Percentiles rank a stretch among this genome's conserved stretches.
phyloP scores from a whole-genome alignment of 2,329 filamentous ascomycete genomes.

The Akanthomyces muscarius region DNA sequence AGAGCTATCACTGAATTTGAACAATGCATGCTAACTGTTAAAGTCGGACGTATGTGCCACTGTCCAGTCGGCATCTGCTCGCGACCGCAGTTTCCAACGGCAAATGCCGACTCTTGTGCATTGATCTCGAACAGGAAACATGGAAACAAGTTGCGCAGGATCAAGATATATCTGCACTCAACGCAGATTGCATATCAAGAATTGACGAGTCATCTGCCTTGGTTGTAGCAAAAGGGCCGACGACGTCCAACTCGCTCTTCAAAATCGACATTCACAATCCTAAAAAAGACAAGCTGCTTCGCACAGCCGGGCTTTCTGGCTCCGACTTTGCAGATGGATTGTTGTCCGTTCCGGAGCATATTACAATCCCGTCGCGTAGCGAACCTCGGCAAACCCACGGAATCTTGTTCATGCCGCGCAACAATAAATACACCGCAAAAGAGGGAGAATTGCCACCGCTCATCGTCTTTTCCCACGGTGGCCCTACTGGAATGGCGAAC shows the following conservation, averaged over 20 bases:
- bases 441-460: constrained; percentile 41
- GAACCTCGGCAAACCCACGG: constrained; percentile 37
- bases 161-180: constrained; percentile 30
- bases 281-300: constrained; percentile 27
- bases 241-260: constrained; percentile 33
- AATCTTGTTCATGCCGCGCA: constrained; percentile 47
- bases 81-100: constrained; percentile 33
- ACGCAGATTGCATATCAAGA: constrained; percentile 32
- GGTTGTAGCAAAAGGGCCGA: constrained; percentile 34
- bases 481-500: constrained; percentile 42
- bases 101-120: constrained; percentile 32
- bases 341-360: constrained; percentile 36
- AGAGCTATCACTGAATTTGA: too few relatives aligned
- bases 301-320: constrained; percentile 30
- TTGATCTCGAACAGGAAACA: constrained; percentile 33
- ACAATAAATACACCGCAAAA: constrained; percentile 38
- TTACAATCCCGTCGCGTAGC: constrained; percentile 28
- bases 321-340: constrained; percentile 27
- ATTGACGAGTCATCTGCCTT: constrained; percentile 34
- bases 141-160: constrained; percentile 31
- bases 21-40: constrained; percentile 3
- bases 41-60: constrained; percentile 38
- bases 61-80: constrained; percentile 34
- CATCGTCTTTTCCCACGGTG: constrained; percentile 49
- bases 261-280: constrained; percentile 29